phyloP scores from a whole-genome alignment of 768 basidiomycete genomes.

The Lyophyllum shimeji region DNA sequence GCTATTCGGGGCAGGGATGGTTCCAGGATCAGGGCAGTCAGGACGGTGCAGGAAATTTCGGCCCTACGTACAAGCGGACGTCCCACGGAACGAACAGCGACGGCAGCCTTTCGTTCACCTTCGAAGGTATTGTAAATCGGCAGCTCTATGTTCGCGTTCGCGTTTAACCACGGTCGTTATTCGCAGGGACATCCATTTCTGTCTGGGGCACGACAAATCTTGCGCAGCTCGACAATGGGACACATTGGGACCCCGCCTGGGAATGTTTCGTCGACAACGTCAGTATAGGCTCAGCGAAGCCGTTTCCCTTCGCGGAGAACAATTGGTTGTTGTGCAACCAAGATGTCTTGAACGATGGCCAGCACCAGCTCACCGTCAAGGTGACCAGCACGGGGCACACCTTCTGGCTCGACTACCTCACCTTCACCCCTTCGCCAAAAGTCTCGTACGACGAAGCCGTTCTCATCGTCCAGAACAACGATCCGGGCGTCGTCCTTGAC shows the following conservation, averaged over 20 bases:
- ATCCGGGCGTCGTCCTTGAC: background rate
- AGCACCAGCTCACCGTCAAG: constrained; percentile 22
- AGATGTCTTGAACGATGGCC: constrained; percentile 15
- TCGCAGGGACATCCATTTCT: constrained; percentile 10
- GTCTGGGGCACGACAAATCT: constrained; percentile 19
- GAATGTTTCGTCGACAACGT: constrained; percentile 23
- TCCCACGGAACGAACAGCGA: constrained; percentile 28
- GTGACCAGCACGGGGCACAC: background rate
- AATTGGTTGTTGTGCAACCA: constrained; percentile 20
- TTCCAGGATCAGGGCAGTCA: constrained; percentile 24
- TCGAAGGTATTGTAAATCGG: constrained; percentile 23
- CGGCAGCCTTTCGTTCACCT: constrained; percentile 27
- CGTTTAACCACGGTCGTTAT: background rate
- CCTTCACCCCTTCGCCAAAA: background rate
- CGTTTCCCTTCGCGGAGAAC: constrained; percentile 10
- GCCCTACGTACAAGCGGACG: constrained; percentile 30
- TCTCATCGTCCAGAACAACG: background rate
- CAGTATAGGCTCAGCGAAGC: constrained; percentile 4
- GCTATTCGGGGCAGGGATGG: constrained; percentile 29
- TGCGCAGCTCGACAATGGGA: constrained; percentile 1
- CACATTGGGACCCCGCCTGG: constrained; percentile 19
- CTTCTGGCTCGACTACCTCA: constrained; percentile 11
- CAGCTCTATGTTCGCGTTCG: background rate
- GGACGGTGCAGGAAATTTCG: constrained; percentile 29
- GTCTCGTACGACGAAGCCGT: background rate